Evolutionary conservation across 2,329 filamentous ascomycete genomes (phyloP), one percentile per base, ranked within the genome.

Genomic region (Apiospora koreana): DNA sequence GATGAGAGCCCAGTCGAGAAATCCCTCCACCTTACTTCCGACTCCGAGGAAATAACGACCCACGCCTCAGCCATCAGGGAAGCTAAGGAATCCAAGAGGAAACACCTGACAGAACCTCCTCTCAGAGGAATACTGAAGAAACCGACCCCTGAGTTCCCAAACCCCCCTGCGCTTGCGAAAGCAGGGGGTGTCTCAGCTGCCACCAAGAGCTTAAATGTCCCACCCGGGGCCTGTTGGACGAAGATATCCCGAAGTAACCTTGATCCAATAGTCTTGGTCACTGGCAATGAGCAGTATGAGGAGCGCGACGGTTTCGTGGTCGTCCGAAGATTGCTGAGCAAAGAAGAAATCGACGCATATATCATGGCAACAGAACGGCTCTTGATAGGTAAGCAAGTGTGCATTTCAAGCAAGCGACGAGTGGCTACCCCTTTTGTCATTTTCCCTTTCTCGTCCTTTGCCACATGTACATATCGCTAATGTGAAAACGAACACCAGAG

Each of bases 241-340:
- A 97, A 96, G 83, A 95, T 98, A 77, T 93, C 92, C 78, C 90
- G 95, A 70, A 91, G 92, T 74, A 87, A 97, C 69, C 95, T 98
- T 76, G 98, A 97, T 75, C 94, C 95, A 0, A 93, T 95, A 75
- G 94, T 95, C 0, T 83, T 98, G 65, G 92, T 93, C 70, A 88
- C 93, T 72, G 93, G 93, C n/a, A 93, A 95, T 76, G 95, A 98
- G 82, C 88, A 95, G 38, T 98, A 93, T 75, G 95, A 98, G 81
- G 93, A 96, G 76, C 89, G 94, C 21, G 89, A 94, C 71, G 94
- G 97, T 77, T 96, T 94, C 80, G 94, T 98, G 71, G 97, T 98
- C 79, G 94, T 98, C 2, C 85, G 98, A 69, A 87, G 95, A 69
- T 95, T 98, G 9, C 80, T 98, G 78, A 93, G 90, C 65, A 93